Base-by-base conservation (phyloP, 2,329 filamentous ascomycete species). In the Colletotrichum endophyticum region DNA sequence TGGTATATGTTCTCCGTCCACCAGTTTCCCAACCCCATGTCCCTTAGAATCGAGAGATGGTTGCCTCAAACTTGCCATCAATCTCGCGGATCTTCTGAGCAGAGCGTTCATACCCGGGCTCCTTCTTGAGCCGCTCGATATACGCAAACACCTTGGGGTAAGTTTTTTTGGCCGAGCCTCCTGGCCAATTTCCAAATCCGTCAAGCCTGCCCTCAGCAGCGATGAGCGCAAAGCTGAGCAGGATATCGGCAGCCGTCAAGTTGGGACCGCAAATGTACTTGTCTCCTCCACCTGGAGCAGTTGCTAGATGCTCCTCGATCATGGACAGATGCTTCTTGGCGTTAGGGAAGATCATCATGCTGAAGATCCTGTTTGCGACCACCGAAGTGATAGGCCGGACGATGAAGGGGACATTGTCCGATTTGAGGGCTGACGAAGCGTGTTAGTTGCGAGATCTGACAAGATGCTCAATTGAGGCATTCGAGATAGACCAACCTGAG, bases 201-300 rank as follows among this genome's bases (percentile, higher is more conserved):
- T 86, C 83, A 57, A 89, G 82, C 70, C 83, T 83, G 16, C 82
- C 79, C 78, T 85, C 84, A 44, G 85, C 85, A 12, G 85, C 85
- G 66, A 91, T 85, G 72, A 91, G 82, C 16, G 86, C 87, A 82
- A 89, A 91, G 82, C 88, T 90, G 79, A 91, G 82, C 70, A 91
- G 82, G 73, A 91, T 88, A 77, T 91, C 90, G 8, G 89, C 90
- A 1, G 89, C 87, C 3, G 89, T 89, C 68, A 91, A 84, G 57
- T 83, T 79, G 25, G 84, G 80, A 28, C 89, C 88, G 78, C 89
- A 91, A 30, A 92, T 83, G 80, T 89, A 92, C 62, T 80, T 79
- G 27, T 84, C 84, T 36, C 86, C 85, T 2, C 81, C 83, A 11
- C 80, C 81, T 0, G 83, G 82, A 2, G 88, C 88, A 8, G 87